These are phyloP conservation scores for Geosiphon pyriformis DNA, from an alignment of 192 early-diverging fungal genomes.

Conservation along the genomic window DNA sequence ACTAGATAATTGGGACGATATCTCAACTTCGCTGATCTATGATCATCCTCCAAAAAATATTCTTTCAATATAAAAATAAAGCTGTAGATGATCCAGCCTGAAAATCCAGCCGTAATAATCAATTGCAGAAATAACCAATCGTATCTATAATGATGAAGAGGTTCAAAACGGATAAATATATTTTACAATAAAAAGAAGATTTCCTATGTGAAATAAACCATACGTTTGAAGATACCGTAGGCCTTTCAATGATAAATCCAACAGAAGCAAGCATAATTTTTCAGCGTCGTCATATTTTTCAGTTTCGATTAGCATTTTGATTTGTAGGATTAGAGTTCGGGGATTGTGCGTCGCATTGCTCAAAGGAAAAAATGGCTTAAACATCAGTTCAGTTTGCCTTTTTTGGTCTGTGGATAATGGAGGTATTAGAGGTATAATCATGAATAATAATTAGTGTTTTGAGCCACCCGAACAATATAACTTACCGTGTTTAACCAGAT, in stretches of 20 bases:
- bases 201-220: background rate
- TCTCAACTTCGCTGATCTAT: background rate
- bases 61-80: conserved; percentile 68
- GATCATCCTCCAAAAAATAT: conserved; percentile 43
- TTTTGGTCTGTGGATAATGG: conserved; percentile 52
- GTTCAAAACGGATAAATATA: background rate
- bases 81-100: conserved; percentile 88
- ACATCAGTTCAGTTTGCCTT: conserved; percentile 68
- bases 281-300: conserved; percentile 66
- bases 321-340: conserved; percentile 45
- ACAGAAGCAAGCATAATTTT: conserved; percentile 53
- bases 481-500: conserved; percentile 70
- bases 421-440: background rate
- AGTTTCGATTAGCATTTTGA: conserved; percentile 55
- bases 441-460: conserved; percentile 1
- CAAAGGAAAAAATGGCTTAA: conserved; percentile 70
- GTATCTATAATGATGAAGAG: conserved; percentile 41
- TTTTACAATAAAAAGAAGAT: background rate
- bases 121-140: conserved; percentile 91
- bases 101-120: conserved; percentile 77
- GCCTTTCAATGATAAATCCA: conserved; percentile 69
- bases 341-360: conserved; percentile 47
- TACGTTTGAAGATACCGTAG: conserved; percentile 87
- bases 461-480: too few species aligned
- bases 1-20: too few species aligned